phyloP scores from a whole-genome alignment of 2,329 filamentous ascomycete genomes.

The Daldinia sp. region DNA sequence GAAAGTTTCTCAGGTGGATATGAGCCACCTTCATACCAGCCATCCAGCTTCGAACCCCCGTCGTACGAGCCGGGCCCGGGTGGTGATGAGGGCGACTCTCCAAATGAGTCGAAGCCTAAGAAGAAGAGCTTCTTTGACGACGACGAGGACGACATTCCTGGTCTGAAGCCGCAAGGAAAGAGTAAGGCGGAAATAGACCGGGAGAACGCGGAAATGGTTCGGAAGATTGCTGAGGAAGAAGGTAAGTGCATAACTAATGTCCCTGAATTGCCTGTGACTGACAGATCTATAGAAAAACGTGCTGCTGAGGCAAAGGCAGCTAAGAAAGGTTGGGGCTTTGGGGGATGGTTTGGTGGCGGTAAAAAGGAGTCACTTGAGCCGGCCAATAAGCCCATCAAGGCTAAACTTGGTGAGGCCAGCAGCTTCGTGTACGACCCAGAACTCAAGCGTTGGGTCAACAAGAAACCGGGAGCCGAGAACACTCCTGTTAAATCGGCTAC shows the following conservation, averaged over 20 bases:
- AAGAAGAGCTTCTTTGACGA: conserved; percentile 84
- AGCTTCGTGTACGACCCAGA: conserved; percentile 95
- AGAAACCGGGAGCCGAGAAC: conserved; percentile 78
- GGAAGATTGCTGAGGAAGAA: conserved; percentile 81
- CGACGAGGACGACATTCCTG: conserved; percentile 74
- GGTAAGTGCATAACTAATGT: conserved; percentile 55
- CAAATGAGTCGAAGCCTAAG: conserved; percentile 66
- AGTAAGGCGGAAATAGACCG: conserved; percentile 74
- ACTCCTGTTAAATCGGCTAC: conserved; percentile 68
- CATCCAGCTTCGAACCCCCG: conserved; percentile 65
- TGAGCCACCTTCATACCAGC: conserved; percentile 69
- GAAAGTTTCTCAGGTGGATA: conserved; percentile 55
- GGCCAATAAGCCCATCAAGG: conserved; percentile 77
- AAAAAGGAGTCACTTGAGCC: conserved; percentile 64
- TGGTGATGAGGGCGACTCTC: conserved; percentile 55
- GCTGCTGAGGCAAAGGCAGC: conserved; percentile 59
- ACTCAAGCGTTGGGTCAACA: conserved; percentile 98
- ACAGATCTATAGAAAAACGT: conserved; percentile 62
- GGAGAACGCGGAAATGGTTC: conserved; percentile 85
- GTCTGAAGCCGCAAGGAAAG: conserved; percentile 61
- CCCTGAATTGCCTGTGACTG: conserved; percentile 35
- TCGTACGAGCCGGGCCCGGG: conserved; percentile 63
- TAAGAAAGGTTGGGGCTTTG: conserved; percentile 81
- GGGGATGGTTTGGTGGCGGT: conserved; percentile 81
- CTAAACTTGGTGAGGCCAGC: conserved; percentile 93